These are phyloP conservation scores for Neopestalotiopsis rosae DNA, from an alignment of 2,329 filamentous ascomycete species.

Conservation along the genomic window DNA sequence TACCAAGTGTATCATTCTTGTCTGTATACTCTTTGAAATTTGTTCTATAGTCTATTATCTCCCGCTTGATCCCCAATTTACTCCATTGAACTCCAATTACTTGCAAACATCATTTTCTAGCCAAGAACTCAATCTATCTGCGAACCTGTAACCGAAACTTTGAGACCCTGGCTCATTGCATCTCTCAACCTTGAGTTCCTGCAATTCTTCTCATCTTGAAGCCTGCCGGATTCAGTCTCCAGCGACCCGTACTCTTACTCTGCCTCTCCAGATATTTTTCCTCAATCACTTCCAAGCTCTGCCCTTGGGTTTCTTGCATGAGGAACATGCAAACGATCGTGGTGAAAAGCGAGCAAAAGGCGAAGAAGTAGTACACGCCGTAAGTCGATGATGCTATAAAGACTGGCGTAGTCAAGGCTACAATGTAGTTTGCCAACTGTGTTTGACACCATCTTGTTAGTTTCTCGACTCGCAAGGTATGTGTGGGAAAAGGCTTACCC, in stretches of 20 bases:
- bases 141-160: too few species aligned
- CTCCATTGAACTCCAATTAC: too few species aligned
- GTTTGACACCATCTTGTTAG: neutral
- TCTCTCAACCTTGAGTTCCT: neutral
- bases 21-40: too few species aligned
- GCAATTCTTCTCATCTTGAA: slow-evolving; percentile 7
- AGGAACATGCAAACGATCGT: slow-evolving; percentile 41
- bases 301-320: slow-evolving; percentile 50
- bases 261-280: slow-evolving; percentile 26
- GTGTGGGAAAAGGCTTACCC: slow-evolving; percentile 3
- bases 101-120: too few species aligned
- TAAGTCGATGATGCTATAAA: slow-evolving; percentile 44
- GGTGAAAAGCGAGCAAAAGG: slow-evolving; percentile 42
- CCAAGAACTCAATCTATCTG: too few species aligned
- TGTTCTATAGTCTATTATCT: too few species aligned
- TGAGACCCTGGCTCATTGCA: too few species aligned
- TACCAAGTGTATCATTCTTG: too few species aligned
- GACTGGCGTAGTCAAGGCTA: slow-evolving; percentile 49
- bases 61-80: too few species aligned
- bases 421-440: slow-evolving; percentile 48
- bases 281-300: slow-evolving; percentile 46
- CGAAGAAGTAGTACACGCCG: slow-evolving; percentile 52
- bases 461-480: neutral
- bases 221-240: slow-evolving; percentile 12
- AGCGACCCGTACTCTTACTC: slow-evolving; percentile 18